Percentiles rank a stretch among this genome's conserved stretches.
Evolutionary conservation across 2,329 filamentous ascomycete species (phyloP).

Genomic region (Phialocephala sp.): DNA sequence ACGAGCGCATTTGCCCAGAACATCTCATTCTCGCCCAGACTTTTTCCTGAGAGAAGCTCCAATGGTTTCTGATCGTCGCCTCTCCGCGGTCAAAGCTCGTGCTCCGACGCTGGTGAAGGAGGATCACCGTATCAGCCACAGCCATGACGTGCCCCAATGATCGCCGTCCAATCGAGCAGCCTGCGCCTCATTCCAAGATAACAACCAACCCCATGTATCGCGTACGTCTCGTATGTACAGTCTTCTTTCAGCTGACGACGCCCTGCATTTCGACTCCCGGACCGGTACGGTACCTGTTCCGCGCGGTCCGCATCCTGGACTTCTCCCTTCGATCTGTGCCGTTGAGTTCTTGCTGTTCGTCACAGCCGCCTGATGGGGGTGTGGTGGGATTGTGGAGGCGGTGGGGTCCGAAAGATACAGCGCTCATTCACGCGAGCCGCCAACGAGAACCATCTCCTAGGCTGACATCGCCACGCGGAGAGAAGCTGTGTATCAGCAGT

Average conservation of each 20-base stretch:
- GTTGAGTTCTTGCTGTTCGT: not conserved
- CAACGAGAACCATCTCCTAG: not conserved
- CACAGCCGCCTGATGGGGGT: not conserved
- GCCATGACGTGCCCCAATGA: constrained; percentile 15
- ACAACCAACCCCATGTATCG: not conserved
- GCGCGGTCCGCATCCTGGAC: not conserved
- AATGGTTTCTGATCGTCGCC: not conserved
- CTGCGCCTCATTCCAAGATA: constrained; percentile 4
- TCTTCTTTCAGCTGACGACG: not conserved
- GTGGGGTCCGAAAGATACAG: not conserved
- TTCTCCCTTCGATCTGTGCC: not conserved
- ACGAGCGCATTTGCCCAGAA: constrained; percentile 4
- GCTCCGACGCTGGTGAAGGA: constrained; percentile 12
- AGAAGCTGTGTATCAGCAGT: not conserved
- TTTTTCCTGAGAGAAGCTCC: not conserved
- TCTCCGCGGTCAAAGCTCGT: constrained; percentile 13
- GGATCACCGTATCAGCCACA: constrained; percentile 21
- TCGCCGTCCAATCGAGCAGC: not conserved
- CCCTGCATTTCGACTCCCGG: not conserved
- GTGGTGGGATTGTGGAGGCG: constrained; percentile 1
- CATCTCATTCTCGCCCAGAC: not conserved
- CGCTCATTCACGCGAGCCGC: not conserved
- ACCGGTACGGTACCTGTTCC: constrained; percentile 1
- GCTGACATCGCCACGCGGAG: not conserved
- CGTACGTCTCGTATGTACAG: not conserved